Conservation (phyloP, 306 rosid species). For the Dalbergia cochinchinensis region DNA sequence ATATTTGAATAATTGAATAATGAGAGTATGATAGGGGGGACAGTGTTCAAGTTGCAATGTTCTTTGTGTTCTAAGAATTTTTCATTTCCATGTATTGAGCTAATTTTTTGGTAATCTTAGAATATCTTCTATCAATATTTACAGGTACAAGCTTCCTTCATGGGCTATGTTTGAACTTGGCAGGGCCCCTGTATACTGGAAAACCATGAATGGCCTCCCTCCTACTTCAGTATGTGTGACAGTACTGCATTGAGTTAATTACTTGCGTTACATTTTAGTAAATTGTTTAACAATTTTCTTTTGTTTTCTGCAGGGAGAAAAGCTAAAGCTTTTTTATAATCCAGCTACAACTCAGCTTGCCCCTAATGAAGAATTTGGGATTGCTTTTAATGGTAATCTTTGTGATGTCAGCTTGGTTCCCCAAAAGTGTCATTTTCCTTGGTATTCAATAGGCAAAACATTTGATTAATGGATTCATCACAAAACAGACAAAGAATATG, state of each 20-base stretch:
- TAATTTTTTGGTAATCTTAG: not conserved
- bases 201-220: slow-evolving; percentile 91
- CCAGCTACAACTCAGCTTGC: slow-evolving; percentile 71
- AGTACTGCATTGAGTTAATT: slow-evolving; percentile 1
- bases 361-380: slow-evolving; percentile 86
- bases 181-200: slow-evolving; percentile 81
- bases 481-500: slow-evolving; percentile 6
- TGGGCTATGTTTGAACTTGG: slow-evolving; percentile 96
- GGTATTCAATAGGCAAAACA: not conserved
- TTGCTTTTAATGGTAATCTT: slow-evolving; percentile 83
- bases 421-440: not conserved
- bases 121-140: slow-evolving; percentile 30
- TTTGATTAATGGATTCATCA: not conserved
- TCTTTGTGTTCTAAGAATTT: slow-evolving; percentile 2
- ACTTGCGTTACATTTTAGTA: slow-evolving; percentile 8
- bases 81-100: not conserved
- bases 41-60: not conserved
- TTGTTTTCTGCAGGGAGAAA: slow-evolving; percentile 76
- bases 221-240: slow-evolving; percentile 71
- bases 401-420: slow-evolving; percentile 6
- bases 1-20: not conserved
- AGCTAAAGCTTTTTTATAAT: slow-evolving; percentile 85
- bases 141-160: slow-evolving; percentile 79
- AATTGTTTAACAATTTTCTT: not conserved
- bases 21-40: not conserved